Evolutionary conservation across 2,329 filamentous ascomycete species (phyloP).

Genomic region (Mycosphaerella sp.): DNA sequence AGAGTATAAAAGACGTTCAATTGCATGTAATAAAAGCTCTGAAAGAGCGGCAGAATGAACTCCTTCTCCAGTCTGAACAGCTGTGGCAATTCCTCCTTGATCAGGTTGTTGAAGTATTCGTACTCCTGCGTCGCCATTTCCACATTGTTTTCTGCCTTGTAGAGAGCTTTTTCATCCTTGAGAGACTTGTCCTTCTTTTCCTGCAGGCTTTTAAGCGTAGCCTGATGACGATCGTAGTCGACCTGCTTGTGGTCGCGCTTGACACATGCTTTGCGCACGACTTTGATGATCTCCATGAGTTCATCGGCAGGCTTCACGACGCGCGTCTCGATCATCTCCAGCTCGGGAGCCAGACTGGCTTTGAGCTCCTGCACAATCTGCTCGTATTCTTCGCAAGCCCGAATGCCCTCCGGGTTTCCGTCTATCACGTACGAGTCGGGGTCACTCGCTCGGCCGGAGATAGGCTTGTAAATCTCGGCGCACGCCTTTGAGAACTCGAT

Average conservation of each 20-base stretch:
- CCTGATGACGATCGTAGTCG: conserved; percentile 84
- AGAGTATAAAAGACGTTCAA: conserved; percentile 98
- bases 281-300: conserved; percentile 88
- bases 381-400: conserved; percentile 95
- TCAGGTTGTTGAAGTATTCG: conserved; percentile 94
- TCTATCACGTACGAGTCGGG: conserved; percentile 74
- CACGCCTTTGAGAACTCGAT: conserved; percentile 97
- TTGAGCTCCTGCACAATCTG: conserved; percentile 82
- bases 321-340: conserved; percentile 94
- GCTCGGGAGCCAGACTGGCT: conserved; percentile 77
- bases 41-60: conserved; percentile 95
- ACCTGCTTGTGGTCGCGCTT: conserved; percentile 98
- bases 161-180: conserved; percentile 96
- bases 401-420: conserved; percentile 87
- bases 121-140: conserved; percentile 92
- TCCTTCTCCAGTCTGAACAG: conserved; percentile 84
- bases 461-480: conserved; percentile 95
- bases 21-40: conserved; percentile 99
- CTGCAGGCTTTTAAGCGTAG: conserved; percentile 83
- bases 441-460: conserved; percentile 91
- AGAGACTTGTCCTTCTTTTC: conserved; percentile 95
- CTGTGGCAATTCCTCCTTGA: conserved; percentile 92
- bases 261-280: conserved; percentile 76
- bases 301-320: conserved; percentile 91
- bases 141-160: conserved; percentile 87